Evolutionary conservation across 2,329 filamentous ascomycete species (phyloP).

Genomic region (Cladophialophora chaetospira): DNA sequence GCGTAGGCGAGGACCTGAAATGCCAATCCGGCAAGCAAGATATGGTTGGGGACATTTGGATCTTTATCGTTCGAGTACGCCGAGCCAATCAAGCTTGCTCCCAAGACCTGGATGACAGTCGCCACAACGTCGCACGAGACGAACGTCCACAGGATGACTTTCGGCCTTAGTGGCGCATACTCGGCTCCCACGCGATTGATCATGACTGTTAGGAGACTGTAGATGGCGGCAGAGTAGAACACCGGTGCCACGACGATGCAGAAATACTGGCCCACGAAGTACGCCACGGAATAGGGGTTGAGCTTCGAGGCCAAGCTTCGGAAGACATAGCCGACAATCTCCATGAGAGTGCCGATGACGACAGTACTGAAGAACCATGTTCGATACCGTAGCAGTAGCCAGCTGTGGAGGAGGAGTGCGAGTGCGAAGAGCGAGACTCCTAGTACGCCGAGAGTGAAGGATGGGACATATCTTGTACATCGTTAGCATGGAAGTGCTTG

Average conservation of each 20-base stretch:
- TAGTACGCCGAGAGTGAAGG: conserved; percentile 48
- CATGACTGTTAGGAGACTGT: conserved; percentile 55
- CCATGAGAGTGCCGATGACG: conserved; percentile 48
- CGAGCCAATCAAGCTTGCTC: conserved; percentile 57
- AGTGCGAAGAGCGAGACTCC: conserved; percentile 45
- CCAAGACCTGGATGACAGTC: conserved; percentile 56
- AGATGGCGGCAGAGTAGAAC: conserved; percentile 59
- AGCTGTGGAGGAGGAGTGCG: conserved; percentile 22
- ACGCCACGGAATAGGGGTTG: conserved; percentile 57
- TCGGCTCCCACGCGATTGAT: conserved; percentile 49
- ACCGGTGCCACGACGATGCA: conserved; percentile 63
- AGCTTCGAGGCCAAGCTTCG: conserved; percentile 52
- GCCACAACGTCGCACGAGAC: conserved; percentile 57
- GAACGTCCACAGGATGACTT: conserved; percentile 56
- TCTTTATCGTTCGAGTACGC: conserved; percentile 53
- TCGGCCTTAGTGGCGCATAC: conserved; percentile 51
- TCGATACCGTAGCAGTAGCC: conserved; percentile 26
- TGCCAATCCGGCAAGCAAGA: conserved; percentile 57
- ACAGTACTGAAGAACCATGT: conserved; percentile 42
- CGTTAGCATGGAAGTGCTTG: not conserved
- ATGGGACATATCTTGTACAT: conserved; percentile 45
- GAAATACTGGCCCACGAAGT: conserved; percentile 63
- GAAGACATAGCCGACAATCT: conserved; percentile 55
- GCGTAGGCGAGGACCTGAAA: conserved; percentile 58
- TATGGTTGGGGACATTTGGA: conserved; percentile 56